These are phyloP conservation scores for Colletotrichum tofieldiae DNA, from an alignment of 2,329 filamentous ascomycete genomes.

Conservation along the genomic window DNA sequence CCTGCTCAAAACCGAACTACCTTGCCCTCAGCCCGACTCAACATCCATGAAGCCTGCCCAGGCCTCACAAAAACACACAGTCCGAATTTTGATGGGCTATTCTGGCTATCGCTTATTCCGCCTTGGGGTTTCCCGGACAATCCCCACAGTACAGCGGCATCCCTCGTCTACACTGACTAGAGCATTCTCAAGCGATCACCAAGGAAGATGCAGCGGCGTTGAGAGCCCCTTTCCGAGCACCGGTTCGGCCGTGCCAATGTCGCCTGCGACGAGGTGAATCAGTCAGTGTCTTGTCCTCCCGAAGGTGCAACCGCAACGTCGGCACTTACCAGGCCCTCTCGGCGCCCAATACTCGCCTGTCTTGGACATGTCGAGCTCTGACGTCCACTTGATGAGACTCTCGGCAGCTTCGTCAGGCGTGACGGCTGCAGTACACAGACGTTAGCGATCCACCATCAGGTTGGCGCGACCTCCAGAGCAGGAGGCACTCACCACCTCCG, in stretches of 20 bases:
- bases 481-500: constrained; percentile 67
- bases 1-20: not conserved
- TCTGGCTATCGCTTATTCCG: not conserved
- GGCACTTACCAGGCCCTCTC: constrained; percentile 73
- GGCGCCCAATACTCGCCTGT: constrained; percentile 83
- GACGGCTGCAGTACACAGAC: constrained; percentile 65
- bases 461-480: not conserved
- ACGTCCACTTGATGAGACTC: constrained; percentile 74
- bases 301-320: constrained; percentile 24
- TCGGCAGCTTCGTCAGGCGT: constrained; percentile 77
- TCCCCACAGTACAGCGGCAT: not conserved
- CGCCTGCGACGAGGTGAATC: constrained; percentile 58
- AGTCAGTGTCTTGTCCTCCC: constrained; percentile 31
- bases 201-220: constrained; percentile 77
- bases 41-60: constrained; percentile 36
- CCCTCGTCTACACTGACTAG: constrained; percentile 12
- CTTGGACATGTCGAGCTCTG: constrained; percentile 74
- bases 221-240: constrained; percentile 74
- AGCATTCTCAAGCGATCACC: constrained; percentile 60
- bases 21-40: constrained; percentile 23
- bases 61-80: constrained; percentile 15
- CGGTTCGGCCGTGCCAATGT: constrained; percentile 78
- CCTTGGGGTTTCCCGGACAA: not conserved
- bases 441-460: constrained; percentile 31
- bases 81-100: not conserved